phyloP scores from a whole-genome alignment of 768 basidiomycete genomes.

The Mrakia frigida region DNA sequence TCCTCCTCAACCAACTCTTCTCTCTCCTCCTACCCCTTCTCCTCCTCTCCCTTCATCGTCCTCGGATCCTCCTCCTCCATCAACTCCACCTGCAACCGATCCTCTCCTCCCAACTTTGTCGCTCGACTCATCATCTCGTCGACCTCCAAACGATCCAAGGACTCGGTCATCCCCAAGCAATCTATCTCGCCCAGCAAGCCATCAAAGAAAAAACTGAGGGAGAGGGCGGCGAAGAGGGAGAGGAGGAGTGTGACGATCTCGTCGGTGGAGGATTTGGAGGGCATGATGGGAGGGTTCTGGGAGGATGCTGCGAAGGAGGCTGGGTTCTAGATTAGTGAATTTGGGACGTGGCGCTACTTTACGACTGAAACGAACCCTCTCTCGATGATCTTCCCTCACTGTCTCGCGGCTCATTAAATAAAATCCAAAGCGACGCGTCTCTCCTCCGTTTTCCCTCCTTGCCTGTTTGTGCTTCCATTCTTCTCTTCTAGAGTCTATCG shows the following conservation, averaged over 20 bases:
- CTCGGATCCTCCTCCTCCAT: not conserved
- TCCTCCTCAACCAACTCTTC: not conserved
- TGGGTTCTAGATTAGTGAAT: not conserved
- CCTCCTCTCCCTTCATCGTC: not conserved
- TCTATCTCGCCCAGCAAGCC: slow-evolving; percentile 7
- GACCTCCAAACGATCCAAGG: not conserved
- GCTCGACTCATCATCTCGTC: slow-evolving; percentile 5
- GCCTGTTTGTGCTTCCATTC: too few relatives aligned
- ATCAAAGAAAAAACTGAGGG: not conserved
- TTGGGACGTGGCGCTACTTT: too few relatives aligned
- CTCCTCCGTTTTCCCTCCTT: too few relatives aligned
- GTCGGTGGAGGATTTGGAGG: not conserved
- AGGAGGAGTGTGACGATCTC: not conserved
- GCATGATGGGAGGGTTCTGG: not conserved
- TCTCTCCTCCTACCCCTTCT: not conserved
- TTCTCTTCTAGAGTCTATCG: too few relatives aligned
- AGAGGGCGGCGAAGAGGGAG: not conserved
- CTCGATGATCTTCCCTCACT: too few relatives aligned
- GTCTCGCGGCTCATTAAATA: too few relatives aligned
- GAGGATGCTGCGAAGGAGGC: not conserved
- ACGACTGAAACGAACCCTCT: too few relatives aligned
- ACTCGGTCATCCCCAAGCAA: not conserved
- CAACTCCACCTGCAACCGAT: not conserved
- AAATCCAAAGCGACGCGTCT: too few relatives aligned
- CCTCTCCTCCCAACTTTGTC: slow-evolving; percentile 5